Conservation (phyloP, 257 asterid species). For the Solanum rostratum region DNA sequence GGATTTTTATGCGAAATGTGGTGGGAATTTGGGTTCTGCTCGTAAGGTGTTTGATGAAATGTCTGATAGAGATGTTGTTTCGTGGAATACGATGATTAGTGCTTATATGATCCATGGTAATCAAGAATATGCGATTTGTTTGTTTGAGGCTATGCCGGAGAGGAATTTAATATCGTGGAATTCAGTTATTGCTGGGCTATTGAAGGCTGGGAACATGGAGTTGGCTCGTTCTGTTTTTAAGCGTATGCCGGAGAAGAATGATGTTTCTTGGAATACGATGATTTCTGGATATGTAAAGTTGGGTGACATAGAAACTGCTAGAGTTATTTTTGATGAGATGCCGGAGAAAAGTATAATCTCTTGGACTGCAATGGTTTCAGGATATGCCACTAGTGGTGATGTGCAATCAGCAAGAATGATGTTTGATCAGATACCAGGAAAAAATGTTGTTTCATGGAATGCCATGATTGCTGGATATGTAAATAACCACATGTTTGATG, state of each 20-base stretch:
- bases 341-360: conserved; percentile 35
- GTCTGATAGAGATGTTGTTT: conserved; percentile 25
- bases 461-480: conserved; percentile 51
- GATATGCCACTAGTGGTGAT: conserved; percentile 27
- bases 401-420: conserved; percentile 19
- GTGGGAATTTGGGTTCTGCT: conserved; percentile 14
- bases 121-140: conserved; percentile 10
- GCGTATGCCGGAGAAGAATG: conserved; percentile 23
- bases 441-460: conserved; percentile 48
- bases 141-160: conserved; percentile 37
- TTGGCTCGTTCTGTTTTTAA: conserved; percentile 19
- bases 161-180: conserved; percentile 38
- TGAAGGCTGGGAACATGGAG: conserved; percentile 22
- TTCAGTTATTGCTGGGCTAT: conserved; percentile 27
- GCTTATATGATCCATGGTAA: conserved; percentile 23
- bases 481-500: conserved; percentile 28
- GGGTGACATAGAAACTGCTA: conserved; percentile 17
- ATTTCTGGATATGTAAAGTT: conserved; percentile 25
- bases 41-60: conserved; percentile 25
- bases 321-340: conserved; percentile 22
- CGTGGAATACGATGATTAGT: conserved; percentile 31
- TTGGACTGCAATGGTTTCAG: conserved; percentile 40
- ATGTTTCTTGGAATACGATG: conserved; percentile 31
- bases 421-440: conserved; percentile 22
- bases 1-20: conserved; percentile 34